Conservation (phyloP, 23 red algal species). For the Cyanidiococcus yangmingshanensis region DNA sequence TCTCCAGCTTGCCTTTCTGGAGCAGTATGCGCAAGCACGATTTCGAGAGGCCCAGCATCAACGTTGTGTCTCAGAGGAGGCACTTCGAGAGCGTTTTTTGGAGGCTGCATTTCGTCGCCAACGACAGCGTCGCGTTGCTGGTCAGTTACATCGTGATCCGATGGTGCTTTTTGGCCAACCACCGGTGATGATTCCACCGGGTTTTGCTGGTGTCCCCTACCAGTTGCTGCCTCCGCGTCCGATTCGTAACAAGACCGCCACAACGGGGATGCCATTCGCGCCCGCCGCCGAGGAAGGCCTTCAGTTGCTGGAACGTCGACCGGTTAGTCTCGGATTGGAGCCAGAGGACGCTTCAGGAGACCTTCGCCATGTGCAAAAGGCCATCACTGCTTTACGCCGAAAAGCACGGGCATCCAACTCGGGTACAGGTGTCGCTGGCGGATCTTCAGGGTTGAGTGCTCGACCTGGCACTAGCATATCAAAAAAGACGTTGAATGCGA, state of each 20-base stretch:
- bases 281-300: background rate
- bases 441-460: background rate
- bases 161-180: conserved; percentile 11
- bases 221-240: background rate
- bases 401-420: background rate
- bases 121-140: background rate
- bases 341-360: background rate
- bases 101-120: background rate
- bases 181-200: conserved; percentile 12
- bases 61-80: background rate
- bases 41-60: background rate
- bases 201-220: conserved; percentile 11
- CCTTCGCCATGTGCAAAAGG: background rate
- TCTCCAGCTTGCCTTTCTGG: background rate
- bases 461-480: background rate
- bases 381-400: background rate
- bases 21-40: background rate
- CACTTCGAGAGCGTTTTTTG: background rate
- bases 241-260: background rate
- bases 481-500: no score
- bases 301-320: conserved; percentile 1
- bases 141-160: background rate
- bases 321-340: background rate
- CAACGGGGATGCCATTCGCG: background rate
- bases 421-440: background rate